Evolutionary conservation across 176 grass and related monocot genomes (phyloP).

Genomic region (Eleusine coracana): DNA sequence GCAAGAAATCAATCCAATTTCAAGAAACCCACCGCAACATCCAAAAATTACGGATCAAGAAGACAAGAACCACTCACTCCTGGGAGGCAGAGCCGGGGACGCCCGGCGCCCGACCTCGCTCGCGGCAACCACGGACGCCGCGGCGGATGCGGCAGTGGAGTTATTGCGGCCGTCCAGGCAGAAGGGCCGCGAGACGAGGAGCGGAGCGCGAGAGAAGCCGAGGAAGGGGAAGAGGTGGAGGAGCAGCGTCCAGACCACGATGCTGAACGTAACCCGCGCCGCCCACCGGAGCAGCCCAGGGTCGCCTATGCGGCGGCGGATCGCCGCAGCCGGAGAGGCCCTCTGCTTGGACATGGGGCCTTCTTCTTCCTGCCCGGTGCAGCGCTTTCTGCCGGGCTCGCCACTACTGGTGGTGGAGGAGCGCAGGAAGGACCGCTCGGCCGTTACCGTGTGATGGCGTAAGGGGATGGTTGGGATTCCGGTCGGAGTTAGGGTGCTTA

Average conservation of each 20-base stretch:
- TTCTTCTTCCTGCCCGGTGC: background rate
- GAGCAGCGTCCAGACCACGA: constrained; percentile 72
- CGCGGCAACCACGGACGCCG: constrained; percentile 17
- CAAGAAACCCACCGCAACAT: constrained; percentile 32
- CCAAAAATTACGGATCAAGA: constrained; percentile 30
- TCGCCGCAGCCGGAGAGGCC: constrained; percentile 25
- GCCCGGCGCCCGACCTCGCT: constrained; percentile 29
- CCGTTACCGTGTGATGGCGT: constrained; percentile 9
- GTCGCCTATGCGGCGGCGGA: constrained; percentile 39
- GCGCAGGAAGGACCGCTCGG: constrained; percentile 6
- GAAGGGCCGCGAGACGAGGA: constrained; percentile 55
- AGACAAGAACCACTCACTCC: constrained; percentile 55
- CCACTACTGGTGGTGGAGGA: constrained; percentile 21
- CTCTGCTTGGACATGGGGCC: constrained; percentile 46
- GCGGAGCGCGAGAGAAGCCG: constrained; percentile 56
- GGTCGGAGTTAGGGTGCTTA: constrained; percentile 28
- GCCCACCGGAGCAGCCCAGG: constrained; percentile 51
- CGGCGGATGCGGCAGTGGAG: constrained; percentile 33
- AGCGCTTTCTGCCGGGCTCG: constrained; percentile 7
- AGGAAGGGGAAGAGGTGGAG: constrained; percentile 66
- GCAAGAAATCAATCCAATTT: constrained; percentile 5
- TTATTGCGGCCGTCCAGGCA: constrained; percentile 39
- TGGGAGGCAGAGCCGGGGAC: constrained; percentile 54
- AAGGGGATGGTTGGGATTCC: constrained; percentile 21
- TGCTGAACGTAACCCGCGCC: constrained; percentile 67